Evolutionary conservation across 2,329 filamentous ascomycete species (phyloP).

Genomic region (Dactylellina leptospora): DNA sequence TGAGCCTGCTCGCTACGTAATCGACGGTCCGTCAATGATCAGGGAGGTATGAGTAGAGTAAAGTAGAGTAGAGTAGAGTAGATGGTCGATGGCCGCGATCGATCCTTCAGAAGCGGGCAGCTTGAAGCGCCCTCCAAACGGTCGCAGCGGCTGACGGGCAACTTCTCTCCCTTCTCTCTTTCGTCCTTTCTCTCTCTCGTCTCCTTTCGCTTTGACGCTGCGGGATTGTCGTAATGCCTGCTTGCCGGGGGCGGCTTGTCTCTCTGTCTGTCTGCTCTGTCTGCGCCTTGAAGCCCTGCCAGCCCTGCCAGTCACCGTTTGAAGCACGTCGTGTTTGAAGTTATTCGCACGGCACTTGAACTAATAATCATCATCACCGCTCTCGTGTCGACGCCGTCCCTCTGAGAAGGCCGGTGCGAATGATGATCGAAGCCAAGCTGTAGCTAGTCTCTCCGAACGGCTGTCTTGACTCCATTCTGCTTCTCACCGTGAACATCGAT

Average conservation of each 20-base stretch:
- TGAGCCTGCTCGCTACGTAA: too few species aligned
- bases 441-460: conserved; percentile 22
- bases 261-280: conserved; percentile 4
- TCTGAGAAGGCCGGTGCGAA: neutral
- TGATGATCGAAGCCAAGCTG: conserved; percentile 47
- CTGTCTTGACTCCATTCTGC: conserved; percentile 8
- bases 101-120: too few species aligned
- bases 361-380: neutral
- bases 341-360: too few species aligned
- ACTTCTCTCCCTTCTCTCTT: neutral
- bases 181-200: neutral
- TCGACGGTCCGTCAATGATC: too few species aligned
- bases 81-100: too few species aligned
- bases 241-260: conserved; percentile 39
- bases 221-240: conserved; percentile 51
- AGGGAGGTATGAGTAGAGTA: too few species aligned
- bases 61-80: too few species aligned
- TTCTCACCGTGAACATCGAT: too few species aligned
- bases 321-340: conserved; percentile 46
- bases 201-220: conserved; percentile 40
- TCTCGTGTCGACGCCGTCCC: neutral
- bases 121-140: too few species aligned
- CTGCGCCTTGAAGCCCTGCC: conserved; percentile 44
- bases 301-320: too few species aligned
- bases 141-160: neutral